A percentile compares a stretch with the other conserved stretches of the same genome.
These are phyloP conservation scores for Pseudogymnoascus verrucosus DNA, from an alignment of 2,329 filamentous ascomycete genomes.

Conservation along the genomic window DNA sequence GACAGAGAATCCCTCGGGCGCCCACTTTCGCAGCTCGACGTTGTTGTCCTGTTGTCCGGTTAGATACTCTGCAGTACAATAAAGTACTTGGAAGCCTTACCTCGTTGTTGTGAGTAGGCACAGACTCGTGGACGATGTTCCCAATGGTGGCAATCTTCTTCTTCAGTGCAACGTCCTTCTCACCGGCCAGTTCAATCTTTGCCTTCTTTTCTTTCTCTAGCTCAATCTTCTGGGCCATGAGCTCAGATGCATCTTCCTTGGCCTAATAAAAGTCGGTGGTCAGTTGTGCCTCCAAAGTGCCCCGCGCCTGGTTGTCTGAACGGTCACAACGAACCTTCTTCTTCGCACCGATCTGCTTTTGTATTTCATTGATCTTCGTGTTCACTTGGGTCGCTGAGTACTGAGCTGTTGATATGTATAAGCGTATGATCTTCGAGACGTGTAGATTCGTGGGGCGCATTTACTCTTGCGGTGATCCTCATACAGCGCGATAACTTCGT, in stretches of 20 bases:
- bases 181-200: slow-evolving; percentile 62
- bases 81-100: slow-evolving; percentile 30
- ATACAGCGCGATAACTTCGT: slow-evolving; percentile 81
- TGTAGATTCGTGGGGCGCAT: slow-evolving; percentile 18
- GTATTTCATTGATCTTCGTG: slow-evolving; percentile 76
- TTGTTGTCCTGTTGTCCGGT: slow-evolving; percentile 61
- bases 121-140: slow-evolving; percentile 84
- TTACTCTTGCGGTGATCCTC: slow-evolving; percentile 74
- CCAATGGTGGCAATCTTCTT: slow-evolving; percentile 77
- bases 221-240: slow-evolving; percentile 69
- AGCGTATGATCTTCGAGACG: slow-evolving; percentile 8
- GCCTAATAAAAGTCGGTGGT: slow-evolving; percentile 37
- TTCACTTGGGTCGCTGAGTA: slow-evolving; percentile 75
- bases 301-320: neutral
- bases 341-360: slow-evolving; percentile 84
- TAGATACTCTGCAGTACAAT: neutral
- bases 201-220: slow-evolving; percentile 77
- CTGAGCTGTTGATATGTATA: slow-evolving; percentile 41
- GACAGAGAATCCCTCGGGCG: slow-evolving; percentile 63
- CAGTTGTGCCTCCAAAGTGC: neutral
- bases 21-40: slow-evolving; percentile 66
- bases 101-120: slow-evolving; percentile 77
- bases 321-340: slow-evolving; percentile 59
- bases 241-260: slow-evolving; percentile 77
- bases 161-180: slow-evolving; percentile 68